phyloP scores from a whole-genome alignment of 805 yeast species.

The Kuraishia cidri region DNA sequence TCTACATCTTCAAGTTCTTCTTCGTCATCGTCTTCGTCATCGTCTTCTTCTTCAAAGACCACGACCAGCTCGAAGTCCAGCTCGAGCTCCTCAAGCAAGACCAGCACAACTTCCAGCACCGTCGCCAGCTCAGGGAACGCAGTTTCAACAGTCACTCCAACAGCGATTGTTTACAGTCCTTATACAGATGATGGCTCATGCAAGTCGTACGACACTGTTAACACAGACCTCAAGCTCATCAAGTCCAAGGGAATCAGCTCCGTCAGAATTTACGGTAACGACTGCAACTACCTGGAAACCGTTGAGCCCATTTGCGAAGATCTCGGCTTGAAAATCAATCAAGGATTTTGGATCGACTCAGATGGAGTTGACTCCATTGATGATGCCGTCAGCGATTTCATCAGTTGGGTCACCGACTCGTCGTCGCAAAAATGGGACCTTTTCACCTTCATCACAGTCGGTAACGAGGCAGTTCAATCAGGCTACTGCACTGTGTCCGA shows the following conservation, averaged over 20 bases:
- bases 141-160: constrained; percentile 29
- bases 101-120: constrained; percentile 10
- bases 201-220: constrained; percentile 46
- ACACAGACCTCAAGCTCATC: constrained; percentile 51
- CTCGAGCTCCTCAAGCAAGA: constrained; percentile 9
- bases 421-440: constrained; percentile 54
- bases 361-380: constrained; percentile 68
- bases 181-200: constrained; percentile 63
- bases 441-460: constrained; percentile 73
- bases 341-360: constrained; percentile 74
- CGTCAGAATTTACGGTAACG: constrained; percentile 80
- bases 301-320: constrained; percentile 50
- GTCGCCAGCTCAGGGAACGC: constrained; percentile 12
- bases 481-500: constrained; percentile 53
- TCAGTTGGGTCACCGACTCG: constrained; percentile 27
- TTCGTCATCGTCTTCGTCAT: constrained; percentile 15
- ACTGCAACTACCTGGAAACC: constrained; percentile 62
- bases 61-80: constrained; percentile 8
- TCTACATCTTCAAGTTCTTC: constrained; percentile 21
- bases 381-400: constrained; percentile 40
- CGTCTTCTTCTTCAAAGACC: constrained; percentile 17
- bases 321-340: constrained; percentile 67
- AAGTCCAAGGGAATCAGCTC: constrained; percentile 50
- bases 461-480: constrained; percentile 77
- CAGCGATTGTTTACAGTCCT: constrained; percentile 69